phyloP scores from a whole-genome alignment of 768 basidiomycete genomes.

The Podaxis mareebaensis region DNA sequence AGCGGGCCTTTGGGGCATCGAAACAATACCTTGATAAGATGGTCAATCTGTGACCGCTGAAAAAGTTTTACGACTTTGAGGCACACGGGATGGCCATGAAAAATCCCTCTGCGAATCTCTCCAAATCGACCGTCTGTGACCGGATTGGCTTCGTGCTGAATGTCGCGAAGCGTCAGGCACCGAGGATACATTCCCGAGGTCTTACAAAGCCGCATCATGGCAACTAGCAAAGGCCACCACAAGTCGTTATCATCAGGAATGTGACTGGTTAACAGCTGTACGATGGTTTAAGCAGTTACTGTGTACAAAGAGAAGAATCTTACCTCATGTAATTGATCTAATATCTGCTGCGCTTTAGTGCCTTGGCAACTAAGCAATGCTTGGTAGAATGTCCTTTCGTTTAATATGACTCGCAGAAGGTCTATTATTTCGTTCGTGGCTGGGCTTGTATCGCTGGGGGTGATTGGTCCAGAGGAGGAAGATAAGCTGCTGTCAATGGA shows the following conservation, averaged over 20 bases:
- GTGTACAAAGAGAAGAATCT: background rate
- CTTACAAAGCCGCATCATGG: constrained; percentile 21
- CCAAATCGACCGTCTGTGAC: constrained; percentile 22
- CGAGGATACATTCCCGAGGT: constrained; percentile 28
- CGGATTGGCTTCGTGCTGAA: constrained; percentile 18
- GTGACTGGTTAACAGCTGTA: background rate
- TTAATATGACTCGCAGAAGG: background rate
- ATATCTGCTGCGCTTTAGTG: background rate
- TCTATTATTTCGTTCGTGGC: background rate
- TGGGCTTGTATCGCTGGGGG: background rate
- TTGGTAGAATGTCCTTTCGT: background rate
- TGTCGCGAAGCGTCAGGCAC: constrained; percentile 23
- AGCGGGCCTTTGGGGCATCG: constrained; percentile 18
- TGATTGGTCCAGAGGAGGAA: background rate
- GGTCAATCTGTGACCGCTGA: constrained; percentile 19
- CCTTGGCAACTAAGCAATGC: background rate
- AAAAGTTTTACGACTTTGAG: constrained; percentile 29
- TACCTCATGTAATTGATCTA: background rate
- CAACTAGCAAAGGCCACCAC: background rate
- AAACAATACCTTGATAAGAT: constrained; percentile 24
- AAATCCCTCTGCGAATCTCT: constrained; percentile 29
- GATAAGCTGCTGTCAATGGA: background rate
- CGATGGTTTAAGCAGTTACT: background rate
- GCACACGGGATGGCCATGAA: constrained; percentile 24
- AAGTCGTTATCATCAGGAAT: background rate